Evolutionary conservation across 352 stramenopile genomes (phyloP).

Genomic region (Phytophthora colocasiae): DNA sequence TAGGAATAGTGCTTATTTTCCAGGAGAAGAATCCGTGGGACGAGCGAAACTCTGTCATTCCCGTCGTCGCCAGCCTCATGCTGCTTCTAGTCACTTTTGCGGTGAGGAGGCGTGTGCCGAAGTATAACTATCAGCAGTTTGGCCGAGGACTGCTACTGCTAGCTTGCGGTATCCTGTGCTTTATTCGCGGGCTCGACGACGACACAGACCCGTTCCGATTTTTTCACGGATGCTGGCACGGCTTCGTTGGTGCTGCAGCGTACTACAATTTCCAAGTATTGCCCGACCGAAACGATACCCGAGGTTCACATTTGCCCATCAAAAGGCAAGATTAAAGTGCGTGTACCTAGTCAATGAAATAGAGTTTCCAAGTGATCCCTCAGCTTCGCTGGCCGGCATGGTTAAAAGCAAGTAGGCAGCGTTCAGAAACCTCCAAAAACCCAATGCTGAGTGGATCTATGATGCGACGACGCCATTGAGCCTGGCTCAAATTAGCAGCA

Average conservation of each 20-base stretch:
- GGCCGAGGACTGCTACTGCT: conserved; percentile 58
- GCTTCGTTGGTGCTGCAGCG: conserved; percentile 69
- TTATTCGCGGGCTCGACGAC: conserved; percentile 71
- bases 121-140: conserved; percentile 64
- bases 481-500: conserved; percentile 9
- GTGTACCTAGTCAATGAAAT: conserved; percentile 4
- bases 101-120: conserved; percentile 46
- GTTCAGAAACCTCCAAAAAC: too few relatives aligned
- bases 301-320: conserved; percentile 41
- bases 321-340: conserved; percentile 42
- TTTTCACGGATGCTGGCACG: conserved; percentile 87
- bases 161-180: conserved; percentile 58
- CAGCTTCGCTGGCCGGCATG: too few relatives aligned
- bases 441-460: background rate
- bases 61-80: conserved; percentile 54
- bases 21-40: conserved; percentile 87
- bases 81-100: conserved; percentile 56
- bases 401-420: too few relatives aligned
- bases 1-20: conserved; percentile 66
- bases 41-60: conserved; percentile 56
- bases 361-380: conserved; percentile 5
- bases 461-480: conserved; percentile 9
- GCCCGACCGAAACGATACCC: conserved; percentile 29
- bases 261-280: conserved; percentile 82
- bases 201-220: conserved; percentile 80